These are phyloP conservation scores for Globisporangium takayamanum DNA, from an alignment of 352 stramenopile species.

Conservation along the genomic window DNA sequence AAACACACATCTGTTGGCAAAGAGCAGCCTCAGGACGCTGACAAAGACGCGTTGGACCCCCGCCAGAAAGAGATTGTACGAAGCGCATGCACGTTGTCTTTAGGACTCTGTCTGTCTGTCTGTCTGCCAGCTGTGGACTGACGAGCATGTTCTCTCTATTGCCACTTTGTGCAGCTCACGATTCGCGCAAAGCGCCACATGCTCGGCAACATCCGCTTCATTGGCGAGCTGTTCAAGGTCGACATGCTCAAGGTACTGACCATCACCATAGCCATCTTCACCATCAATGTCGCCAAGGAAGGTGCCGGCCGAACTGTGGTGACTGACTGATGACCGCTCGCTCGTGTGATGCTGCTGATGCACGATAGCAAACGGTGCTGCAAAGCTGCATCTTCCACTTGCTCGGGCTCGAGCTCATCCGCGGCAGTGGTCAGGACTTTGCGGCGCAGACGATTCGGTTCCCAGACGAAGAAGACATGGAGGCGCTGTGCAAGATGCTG, in stretches of 20 bases:
- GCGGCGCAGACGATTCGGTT: slow-evolving; percentile 67
- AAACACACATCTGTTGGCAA: slow-evolving; percentile 29
- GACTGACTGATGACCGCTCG: not conserved
- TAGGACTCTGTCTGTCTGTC: not conserved
- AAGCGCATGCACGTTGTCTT: not conserved
- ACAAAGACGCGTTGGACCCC: slow-evolving; percentile 30
- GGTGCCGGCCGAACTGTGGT: no score
- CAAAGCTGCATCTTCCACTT: slow-evolving; percentile 79
- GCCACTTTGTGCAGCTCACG: slow-evolving; percentile 21
- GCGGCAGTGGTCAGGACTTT: slow-evolving; percentile 30
- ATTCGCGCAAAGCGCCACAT: slow-evolving; percentile 67
- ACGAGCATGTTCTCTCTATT: not conserved
- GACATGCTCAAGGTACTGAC: slow-evolving; percentile 67
- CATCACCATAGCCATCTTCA: not conserved
- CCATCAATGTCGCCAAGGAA: no score
- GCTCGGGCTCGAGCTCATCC: slow-evolving; percentile 65
- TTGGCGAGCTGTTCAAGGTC: slow-evolving; percentile 84
- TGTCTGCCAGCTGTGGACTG: not conserved
- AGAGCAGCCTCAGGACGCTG: slow-evolving; percentile 30
- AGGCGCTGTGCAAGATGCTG: slow-evolving; percentile 85
- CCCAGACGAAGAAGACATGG: slow-evolving; percentile 77
- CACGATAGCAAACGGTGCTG: slow-evolving; percentile 50
- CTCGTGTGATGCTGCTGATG: not conserved
- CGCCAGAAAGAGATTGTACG: slow-evolving; percentile 54
- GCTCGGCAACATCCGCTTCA: slow-evolving; percentile 87